Evolutionary conservation across 139 green algal genomes (phyloP), one percentile per base, ranked within the genome.

Genomic region (Nannochloris sp.): DNA sequence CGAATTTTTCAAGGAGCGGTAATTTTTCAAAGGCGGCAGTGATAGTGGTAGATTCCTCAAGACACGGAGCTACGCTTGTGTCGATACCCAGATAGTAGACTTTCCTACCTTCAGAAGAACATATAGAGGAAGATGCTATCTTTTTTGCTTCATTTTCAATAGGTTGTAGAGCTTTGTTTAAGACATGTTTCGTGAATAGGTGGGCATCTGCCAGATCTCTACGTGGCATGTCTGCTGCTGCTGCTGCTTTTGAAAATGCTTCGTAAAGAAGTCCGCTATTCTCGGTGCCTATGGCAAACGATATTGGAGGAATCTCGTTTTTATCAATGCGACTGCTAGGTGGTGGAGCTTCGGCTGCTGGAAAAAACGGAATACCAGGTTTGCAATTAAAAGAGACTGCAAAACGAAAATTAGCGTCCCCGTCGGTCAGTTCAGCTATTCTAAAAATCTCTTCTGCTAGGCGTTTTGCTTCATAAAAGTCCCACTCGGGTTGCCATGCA

Each of bases 361-460:
- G 78, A 57, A 85, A 85, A 63, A 70, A 85, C 1, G 78, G 78
- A 27, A 78, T 77, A 3, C 51, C 54, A 13, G 62, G 36, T 1
- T 9, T 30, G n/a, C 70, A 72, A 63, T 71, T 77, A 35, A 61
- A 69, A 7, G 53, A 38, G 1, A 65, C 48, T 2, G 33, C 76
- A 37, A 84, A 81, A 14, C 71, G 64, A 37, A 84, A 84, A 54
- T 56, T 70, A 2, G 54, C 66, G 27, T 54, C 54, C 2, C 59
- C 75, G 0, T 4, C 59, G 23, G 66, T 61, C 12, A 35, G 6
- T 36, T 36, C 31, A 14, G 39, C 37, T 19, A 70, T 27, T 48
- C 30, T 33, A 15, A 63, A 31, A 47, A 80, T 65, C 23, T 38
- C 32, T 25, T 2, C 25, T 1, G 58, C 71, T 25, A 65, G 31